Percentiles rank a stretch among this genome's conserved stretches.
phyloP scores from a whole-genome alignment of 345 rosid species.

The Euphorbia pulcherrima region DNA sequence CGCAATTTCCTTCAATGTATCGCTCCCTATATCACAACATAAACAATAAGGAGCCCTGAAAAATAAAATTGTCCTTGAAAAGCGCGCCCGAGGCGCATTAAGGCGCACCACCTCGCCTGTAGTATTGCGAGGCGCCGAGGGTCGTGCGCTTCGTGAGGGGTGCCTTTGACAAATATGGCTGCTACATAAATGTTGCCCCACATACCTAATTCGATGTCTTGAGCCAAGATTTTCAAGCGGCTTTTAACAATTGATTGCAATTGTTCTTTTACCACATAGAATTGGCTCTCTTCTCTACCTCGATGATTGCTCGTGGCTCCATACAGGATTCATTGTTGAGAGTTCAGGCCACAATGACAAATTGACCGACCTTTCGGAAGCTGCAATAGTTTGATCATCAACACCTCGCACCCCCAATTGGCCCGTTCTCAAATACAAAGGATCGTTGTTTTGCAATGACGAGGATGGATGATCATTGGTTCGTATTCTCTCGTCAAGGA shows the following conservation, averaged over 20 bases:
- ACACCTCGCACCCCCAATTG: constrained; percentile 43
- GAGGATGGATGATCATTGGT: constrained; percentile 33
- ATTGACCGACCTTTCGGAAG: constrained; percentile 32
- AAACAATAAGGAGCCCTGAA: too few species aligned
- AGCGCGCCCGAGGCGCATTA: too few species aligned
- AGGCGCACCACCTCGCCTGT: too few species aligned
- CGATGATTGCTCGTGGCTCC: constrained; percentile 37
- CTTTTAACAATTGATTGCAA: constrained; percentile 64
- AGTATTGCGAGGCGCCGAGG: too few species aligned
- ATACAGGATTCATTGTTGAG: constrained; percentile 30
- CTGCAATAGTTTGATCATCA: constrained; percentile 29
- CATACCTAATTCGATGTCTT: constrained; percentile 61
- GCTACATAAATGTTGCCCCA: too few species aligned
- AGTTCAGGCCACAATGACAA: constrained; percentile 50
- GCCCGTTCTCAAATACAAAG: constrained; percentile 33
- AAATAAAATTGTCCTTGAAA: too few species aligned
- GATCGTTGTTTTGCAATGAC: constrained; percentile 37
- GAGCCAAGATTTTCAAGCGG: constrained; percentile 69
- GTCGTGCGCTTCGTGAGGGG: too few species aligned
- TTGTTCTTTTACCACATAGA: constrained; percentile 49
- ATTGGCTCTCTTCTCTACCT: constrained; percentile 36
- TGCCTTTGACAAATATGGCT: too few species aligned
- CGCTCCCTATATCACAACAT: constrained; percentile 44
- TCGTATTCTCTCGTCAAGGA: constrained; percentile 41
- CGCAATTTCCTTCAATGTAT: constrained; percentile 56